Conservation (phyloP, 1,139 yeast genomes). For the Scheffersomyces parashehatae region DNA sequence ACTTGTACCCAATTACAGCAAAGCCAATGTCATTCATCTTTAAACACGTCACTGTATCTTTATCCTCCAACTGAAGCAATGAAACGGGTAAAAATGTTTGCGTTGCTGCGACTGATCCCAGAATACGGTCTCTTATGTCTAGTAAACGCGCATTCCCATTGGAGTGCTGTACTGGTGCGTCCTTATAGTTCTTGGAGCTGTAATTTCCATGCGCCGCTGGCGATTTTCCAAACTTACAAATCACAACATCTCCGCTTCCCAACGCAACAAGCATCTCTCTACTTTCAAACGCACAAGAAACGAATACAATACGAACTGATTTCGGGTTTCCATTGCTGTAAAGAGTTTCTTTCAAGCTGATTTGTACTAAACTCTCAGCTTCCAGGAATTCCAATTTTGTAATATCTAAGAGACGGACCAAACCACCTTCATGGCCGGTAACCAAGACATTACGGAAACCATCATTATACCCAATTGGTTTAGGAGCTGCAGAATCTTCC, state of each 20-base stretch:
- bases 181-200: slow-evolving; percentile 25
- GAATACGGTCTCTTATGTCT: slow-evolving; percentile 30
- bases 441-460: slow-evolving; percentile 60
- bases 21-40: slow-evolving; percentile 79
- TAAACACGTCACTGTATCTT: slow-evolving; percentile 51
- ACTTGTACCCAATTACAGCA: slow-evolving; percentile 76
- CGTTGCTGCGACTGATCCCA: slow-evolving; percentile 32
- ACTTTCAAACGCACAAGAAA: slow-evolving; percentile 75
- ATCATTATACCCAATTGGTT: slow-evolving; percentile 57
- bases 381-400: slow-evolving; percentile 75
- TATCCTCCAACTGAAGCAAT: slow-evolving; percentile 33
- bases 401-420: slow-evolving; percentile 77
- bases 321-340: slow-evolving; percentile 27
- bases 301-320: slow-evolving; percentile 49
- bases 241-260: slow-evolving; percentile 69
- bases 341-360: slow-evolving; percentile 38
- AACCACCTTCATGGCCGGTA: slow-evolving; percentile 83
- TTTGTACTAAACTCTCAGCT: slow-evolving; percentile 40
- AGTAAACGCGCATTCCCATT: slow-evolving; percentile 39
- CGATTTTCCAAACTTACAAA: slow-evolving; percentile 67
- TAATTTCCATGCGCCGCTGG: slow-evolving; percentile 9
- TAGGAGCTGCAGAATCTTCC: slow-evolving; percentile 29
- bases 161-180: slow-evolving; percentile 33
- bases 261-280: slow-evolving; percentile 77
- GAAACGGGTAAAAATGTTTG: slow-evolving; percentile 65